Evolutionary conservation across 192 early-diverging fungal species (phyloP).

Genomic region (Coemansia sp.): DNA sequence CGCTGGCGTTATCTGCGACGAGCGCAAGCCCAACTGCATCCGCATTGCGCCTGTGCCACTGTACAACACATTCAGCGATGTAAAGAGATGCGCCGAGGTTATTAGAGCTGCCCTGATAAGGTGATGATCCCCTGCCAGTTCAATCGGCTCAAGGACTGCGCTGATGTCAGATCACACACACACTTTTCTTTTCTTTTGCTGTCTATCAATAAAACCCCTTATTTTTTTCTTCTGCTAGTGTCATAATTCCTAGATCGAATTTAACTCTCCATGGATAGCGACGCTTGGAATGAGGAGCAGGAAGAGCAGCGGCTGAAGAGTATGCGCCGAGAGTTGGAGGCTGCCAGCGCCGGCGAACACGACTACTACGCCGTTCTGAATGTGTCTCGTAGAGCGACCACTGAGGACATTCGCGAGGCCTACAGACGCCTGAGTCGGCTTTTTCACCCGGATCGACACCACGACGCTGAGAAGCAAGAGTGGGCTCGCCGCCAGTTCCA

Average conservation of each 20-base stretch:
- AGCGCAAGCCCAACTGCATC: slow-evolving; percentile 88
- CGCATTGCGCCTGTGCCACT: slow-evolving; percentile 87
- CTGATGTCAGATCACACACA: neutral
- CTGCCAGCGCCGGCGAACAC: neutral
- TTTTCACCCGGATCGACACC: slow-evolving; percentile 82
- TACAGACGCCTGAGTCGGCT: slow-evolving; percentile 70
- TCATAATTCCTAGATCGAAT: too few relatives aligned
- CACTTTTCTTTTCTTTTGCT: too few relatives aligned
- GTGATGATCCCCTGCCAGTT: neutral
- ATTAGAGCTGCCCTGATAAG: slow-evolving; percentile 33
- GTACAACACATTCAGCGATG: slow-evolving; percentile 87
- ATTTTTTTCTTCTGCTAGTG: too few relatives aligned
- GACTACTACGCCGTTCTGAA: slow-evolving; percentile 72
- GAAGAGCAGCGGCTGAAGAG: slow-evolving; percentile 36
- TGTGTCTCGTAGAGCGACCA: slow-evolving; percentile 59
- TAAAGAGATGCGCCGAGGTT: slow-evolving; percentile 62
- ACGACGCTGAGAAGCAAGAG: slow-evolving; percentile 57
- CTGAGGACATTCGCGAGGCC: slow-evolving; percentile 66
- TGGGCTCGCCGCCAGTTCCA: slow-evolving; percentile 76
- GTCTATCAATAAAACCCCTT: too few relatives aligned
- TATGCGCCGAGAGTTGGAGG: slow-evolving; percentile 28
- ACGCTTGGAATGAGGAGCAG: slow-evolving; percentile 25
- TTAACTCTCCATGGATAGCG: slow-evolving; percentile 11
- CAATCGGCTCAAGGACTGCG: neutral
- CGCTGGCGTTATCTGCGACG: slow-evolving; percentile 79